phyloP scores from a whole-genome alignment of 2,329 filamentous ascomycete genomes.

The Hypoxylon sp. region DNA sequence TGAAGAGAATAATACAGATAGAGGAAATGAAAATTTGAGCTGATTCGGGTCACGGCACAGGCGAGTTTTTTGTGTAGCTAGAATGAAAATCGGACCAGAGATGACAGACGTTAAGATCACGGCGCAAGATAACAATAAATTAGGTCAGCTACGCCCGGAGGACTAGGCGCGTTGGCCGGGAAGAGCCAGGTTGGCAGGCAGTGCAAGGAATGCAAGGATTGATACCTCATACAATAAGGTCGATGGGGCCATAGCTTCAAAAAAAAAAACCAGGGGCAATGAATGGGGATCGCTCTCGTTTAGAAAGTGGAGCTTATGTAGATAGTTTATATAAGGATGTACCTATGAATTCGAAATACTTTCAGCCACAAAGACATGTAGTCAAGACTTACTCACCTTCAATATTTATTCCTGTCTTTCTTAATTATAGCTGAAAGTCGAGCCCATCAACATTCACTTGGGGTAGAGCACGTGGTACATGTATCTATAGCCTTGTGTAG shows the following conservation, averaged over 20 bases:
- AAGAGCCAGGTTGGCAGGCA: constrained; percentile 28
- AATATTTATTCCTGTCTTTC: not conserved
- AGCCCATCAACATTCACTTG: not conserved
- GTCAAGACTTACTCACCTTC: not conserved
- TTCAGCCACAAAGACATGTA: constrained; percentile 16
- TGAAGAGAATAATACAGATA: constrained; percentile 15
- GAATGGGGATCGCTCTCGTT: constrained; percentile 1
- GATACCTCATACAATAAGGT: constrained; percentile 28
- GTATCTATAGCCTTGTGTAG: not conserved
- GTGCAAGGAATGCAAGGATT: not conserved
- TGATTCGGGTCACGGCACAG: constrained; percentile 26
- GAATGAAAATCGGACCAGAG: constrained; percentile 23
- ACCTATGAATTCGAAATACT: not conserved
- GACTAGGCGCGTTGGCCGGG: constrained; percentile 38
- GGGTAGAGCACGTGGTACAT: not conserved
- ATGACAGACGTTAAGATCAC: constrained; percentile 29
- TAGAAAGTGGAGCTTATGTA: constrained; percentile 23
- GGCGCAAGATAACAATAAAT: constrained; percentile 33
- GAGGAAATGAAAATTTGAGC: constrained; percentile 10
- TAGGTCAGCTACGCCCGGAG: constrained; percentile 30
- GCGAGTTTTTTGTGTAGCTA: constrained; percentile 15
- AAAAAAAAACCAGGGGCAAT: constrained; percentile 28
- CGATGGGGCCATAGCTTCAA: constrained; percentile 27
- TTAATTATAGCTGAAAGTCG: not conserved
- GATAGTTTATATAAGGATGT: constrained; percentile 10